Conservation (phyloP, 2,329 filamentous ascomycete species). For the Fusarium lateritium region DNA sequence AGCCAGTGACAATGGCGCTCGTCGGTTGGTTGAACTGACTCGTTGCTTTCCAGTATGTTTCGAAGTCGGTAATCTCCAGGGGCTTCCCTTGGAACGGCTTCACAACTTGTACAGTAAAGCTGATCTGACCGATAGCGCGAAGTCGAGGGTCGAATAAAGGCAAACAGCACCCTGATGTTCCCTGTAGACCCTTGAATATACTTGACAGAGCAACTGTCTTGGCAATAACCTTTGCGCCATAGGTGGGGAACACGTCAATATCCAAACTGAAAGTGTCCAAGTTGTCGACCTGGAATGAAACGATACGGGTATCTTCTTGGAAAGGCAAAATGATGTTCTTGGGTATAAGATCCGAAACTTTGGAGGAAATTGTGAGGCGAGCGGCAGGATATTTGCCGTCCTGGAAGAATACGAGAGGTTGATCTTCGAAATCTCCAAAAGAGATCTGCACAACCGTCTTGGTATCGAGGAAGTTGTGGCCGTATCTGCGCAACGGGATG, state of each 20-base stretch:
- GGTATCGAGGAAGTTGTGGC: slow-evolving; percentile 98
- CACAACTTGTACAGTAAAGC: slow-evolving; percentile 95
- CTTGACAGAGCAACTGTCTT: slow-evolving; percentile 93
- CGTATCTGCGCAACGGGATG: slow-evolving; percentile 93
- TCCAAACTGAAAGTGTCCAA: slow-evolving; percentile 94
- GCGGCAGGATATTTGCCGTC: slow-evolving; percentile 97
- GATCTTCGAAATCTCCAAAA: slow-evolving; percentile 83
- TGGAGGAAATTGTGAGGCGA: slow-evolving; percentile 95
- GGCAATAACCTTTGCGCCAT: slow-evolving; percentile 96
- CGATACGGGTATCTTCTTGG: slow-evolving; percentile 92
- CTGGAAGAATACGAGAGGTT: slow-evolving; percentile 94
- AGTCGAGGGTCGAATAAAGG: slow-evolving; percentile 94
- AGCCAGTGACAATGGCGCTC: slow-evolving; percentile 91
- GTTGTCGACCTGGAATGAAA: slow-evolving; percentile 97
- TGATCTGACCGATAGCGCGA: slow-evolving; percentile 92
- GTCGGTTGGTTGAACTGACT: slow-evolving; percentile 87
- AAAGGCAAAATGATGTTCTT: slow-evolving; percentile 96
- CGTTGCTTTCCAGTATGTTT: slow-evolving; percentile 99
- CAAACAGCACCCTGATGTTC: slow-evolving; percentile 84
- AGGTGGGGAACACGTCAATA: slow-evolving; percentile 97
- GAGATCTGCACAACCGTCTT: slow-evolving; percentile 96
- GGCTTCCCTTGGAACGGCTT: slow-evolving; percentile 95
- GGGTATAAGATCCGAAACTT: slow-evolving; percentile 94
- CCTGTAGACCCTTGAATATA: slow-evolving; percentile 82
- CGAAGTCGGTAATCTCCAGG: slow-evolving; percentile 96